Conservation (phyloP, 2,329 filamentous ascomycete species). For the Aspergillus fructus region DNA sequence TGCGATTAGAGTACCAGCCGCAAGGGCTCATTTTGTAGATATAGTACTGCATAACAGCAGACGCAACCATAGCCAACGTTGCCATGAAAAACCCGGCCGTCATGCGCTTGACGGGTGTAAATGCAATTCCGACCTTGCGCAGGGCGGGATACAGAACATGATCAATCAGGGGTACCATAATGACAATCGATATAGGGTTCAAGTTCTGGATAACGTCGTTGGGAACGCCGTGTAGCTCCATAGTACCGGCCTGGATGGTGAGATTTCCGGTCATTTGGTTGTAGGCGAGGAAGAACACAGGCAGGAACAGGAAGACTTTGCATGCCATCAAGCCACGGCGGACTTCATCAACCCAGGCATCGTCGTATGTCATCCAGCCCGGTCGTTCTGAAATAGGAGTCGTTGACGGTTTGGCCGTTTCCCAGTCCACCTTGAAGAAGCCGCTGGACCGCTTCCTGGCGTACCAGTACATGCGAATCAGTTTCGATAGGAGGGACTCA, state of each 20-base stretch:
- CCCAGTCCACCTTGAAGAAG: slow-evolving; percentile 17
- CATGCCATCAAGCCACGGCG: slow-evolving; percentile 68
- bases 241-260: slow-evolving; percentile 56
- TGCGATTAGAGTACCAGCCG: slow-evolving; percentile 54
- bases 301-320: slow-evolving; percentile 64
- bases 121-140: slow-evolving; percentile 47
- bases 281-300: slow-evolving; percentile 52
- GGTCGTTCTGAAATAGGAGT: slow-evolving; percentile 24
- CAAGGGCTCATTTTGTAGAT: slow-evolving; percentile 64
- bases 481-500: slow-evolving; percentile 53
- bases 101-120: slow-evolving; percentile 57
- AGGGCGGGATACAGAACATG: slow-evolving; percentile 53
- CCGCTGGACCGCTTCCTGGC: background rate
- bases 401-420: slow-evolving; percentile 33
- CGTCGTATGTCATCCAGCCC: slow-evolving; percentile 73
- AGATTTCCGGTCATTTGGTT: slow-evolving; percentile 58
- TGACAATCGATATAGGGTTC: slow-evolving; percentile 54
- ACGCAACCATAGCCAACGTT: slow-evolving; percentile 49
- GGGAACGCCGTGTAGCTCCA: slow-evolving; percentile 53
- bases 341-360: slow-evolving; percentile 79
- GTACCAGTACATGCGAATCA: slow-evolving; percentile 61
- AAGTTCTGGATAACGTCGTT: slow-evolving; percentile 58
- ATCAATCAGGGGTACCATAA: slow-evolving; percentile 57
- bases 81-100: slow-evolving; percentile 51
- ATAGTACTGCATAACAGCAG: slow-evolving; percentile 50